Conservation (phyloP, 2,329 filamentous ascomycete species). For the Sarocladium brachiariae region DNA sequence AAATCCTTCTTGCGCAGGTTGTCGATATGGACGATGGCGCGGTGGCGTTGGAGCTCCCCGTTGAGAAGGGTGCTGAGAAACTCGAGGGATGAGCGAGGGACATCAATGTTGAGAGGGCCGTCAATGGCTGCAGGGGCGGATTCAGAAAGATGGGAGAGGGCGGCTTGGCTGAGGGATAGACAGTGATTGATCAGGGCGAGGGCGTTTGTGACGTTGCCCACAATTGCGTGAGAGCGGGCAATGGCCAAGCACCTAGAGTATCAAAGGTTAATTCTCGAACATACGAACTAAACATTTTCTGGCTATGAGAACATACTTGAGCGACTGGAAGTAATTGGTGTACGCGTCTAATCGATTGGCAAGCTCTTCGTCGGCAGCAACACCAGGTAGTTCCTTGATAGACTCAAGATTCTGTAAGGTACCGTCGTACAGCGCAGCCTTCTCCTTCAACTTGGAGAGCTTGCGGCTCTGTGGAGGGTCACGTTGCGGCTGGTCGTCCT, state of each 20-base stretch:
- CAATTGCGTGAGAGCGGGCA: slow-evolving; percentile 73
- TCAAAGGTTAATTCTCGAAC: slow-evolving; percentile 11
- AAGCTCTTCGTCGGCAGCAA: slow-evolving; percentile 75
- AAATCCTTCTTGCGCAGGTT: slow-evolving; percentile 49
- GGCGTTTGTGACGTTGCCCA: slow-evolving; percentile 66
- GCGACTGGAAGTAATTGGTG: slow-evolving; percentile 74
- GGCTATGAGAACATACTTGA: slow-evolving; percentile 72
- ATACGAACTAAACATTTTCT: no score
- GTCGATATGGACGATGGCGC: slow-evolving; percentile 78
- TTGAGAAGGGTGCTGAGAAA: slow-evolving; percentile 57
- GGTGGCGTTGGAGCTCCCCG: slow-evolving; percentile 70
- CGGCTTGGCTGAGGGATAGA: slow-evolving; percentile 52
- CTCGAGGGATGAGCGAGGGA: slow-evolving; percentile 52
- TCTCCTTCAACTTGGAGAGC: slow-evolving; percentile 74
- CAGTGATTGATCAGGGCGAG: slow-evolving; percentile 79
- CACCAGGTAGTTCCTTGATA: slow-evolving; percentile 81
- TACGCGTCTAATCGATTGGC: slow-evolving; percentile 72
- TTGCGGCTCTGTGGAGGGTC: slow-evolving; percentile 68
- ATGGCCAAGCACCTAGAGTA: slow-evolving; percentile 62
- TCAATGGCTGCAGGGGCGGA: slow-evolving; percentile 20
- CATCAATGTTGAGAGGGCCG: slow-evolving; percentile 59
- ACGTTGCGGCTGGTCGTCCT: slow-evolving; percentile 38
- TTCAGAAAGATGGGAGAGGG: slow-evolving; percentile 40
- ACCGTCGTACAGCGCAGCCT: slow-evolving; percentile 83
- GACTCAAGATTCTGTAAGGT: slow-evolving; percentile 86